Conservation (phyloP, 768 basidiomycete genomes). For the Leccinum incarnatum region DNA sequence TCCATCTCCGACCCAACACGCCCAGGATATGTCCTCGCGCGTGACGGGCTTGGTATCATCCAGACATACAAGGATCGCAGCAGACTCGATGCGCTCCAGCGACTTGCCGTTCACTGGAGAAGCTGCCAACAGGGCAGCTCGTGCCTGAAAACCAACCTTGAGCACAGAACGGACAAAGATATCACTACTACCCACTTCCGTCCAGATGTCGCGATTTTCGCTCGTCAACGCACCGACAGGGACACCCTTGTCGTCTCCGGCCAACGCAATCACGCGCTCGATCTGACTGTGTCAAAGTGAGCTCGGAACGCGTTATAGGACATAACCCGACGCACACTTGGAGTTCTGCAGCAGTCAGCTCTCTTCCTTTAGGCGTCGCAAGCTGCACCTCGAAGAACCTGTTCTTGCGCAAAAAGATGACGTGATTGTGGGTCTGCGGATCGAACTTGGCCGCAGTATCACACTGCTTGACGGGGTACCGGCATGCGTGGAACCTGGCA, state of each 20-base stretch:
- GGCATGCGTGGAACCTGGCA: constrained; percentile 83
- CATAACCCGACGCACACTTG: constrained; percentile 49
- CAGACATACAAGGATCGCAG: constrained; percentile 83
- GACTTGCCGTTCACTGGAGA: constrained; percentile 63
- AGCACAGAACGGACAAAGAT: neutral
- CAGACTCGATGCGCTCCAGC: constrained; percentile 81
- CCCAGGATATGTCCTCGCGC: constrained; percentile 78
- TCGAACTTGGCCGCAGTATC: constrained; percentile 87
- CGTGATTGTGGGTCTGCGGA: constrained; percentile 71
- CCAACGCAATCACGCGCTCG: constrained; percentile 61
- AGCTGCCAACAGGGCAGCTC: constrained; percentile 59
- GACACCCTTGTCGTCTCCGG: constrained; percentile 45
- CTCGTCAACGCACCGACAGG: constrained; percentile 82
- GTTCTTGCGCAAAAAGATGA: constrained; percentile 90
- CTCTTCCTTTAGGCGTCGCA: constrained; percentile 55
- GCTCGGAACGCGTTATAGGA: neutral
- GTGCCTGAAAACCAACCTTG: constrained; percentile 37
- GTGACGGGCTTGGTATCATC: constrained; percentile 82
- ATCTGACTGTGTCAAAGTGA: constrained; percentile 50
- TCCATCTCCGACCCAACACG: constrained; percentile 86
- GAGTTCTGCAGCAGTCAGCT: constrained; percentile 79
- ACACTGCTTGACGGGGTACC: constrained; percentile 78
- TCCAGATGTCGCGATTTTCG: constrained; percentile 89
- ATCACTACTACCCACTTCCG: constrained; percentile 63
- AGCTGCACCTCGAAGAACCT: constrained; percentile 85